Conservation (phyloP, 140 eudicot genomes). For the Senecio squalidus region DNA sequence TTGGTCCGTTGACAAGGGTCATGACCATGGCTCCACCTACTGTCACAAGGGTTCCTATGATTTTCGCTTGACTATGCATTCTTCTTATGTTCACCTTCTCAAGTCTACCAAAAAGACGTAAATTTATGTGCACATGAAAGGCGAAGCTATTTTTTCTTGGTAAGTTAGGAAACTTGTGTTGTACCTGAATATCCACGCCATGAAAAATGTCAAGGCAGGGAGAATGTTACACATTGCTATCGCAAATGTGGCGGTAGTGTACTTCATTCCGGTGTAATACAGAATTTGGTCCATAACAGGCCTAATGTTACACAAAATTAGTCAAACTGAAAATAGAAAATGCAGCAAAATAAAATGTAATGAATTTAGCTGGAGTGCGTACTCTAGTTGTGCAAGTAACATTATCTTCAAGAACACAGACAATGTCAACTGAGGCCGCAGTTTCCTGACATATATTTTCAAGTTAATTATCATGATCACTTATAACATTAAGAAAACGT, state of each 20-base stretch:
- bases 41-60: constrained; percentile 45
- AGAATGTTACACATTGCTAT: constrained; percentile 51
- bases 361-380: not conserved
- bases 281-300: constrained; percentile 57
- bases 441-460: constrained; percentile 28
- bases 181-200: constrained; percentile 63
- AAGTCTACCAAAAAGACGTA: constrained; percentile 24
- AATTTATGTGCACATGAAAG: not conserved
- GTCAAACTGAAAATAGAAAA: not conserved
- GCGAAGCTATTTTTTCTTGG: not conserved
- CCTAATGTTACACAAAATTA: constrained; percentile 18
- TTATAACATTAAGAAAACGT: not conserved
- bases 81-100: constrained; percentile 43
- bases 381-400: constrained; percentile 54
- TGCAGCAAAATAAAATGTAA: not conserved
- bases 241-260: constrained; percentile 49
- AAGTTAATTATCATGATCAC: not conserved
- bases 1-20: constrained; percentile 48
- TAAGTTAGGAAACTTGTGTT: not conserved
- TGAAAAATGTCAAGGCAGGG: constrained; percentile 54
- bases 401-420: constrained; percentile 40
- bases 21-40: constrained; percentile 61
- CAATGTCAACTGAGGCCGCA: constrained; percentile 41
- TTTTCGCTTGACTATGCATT: constrained; percentile 44
- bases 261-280: constrained; percentile 52